Evolutionary conservation across 306 rosid genomes (phyloP), one percentile per base, ranked within the genome.

Genomic region (Pyrus communis): DNA sequence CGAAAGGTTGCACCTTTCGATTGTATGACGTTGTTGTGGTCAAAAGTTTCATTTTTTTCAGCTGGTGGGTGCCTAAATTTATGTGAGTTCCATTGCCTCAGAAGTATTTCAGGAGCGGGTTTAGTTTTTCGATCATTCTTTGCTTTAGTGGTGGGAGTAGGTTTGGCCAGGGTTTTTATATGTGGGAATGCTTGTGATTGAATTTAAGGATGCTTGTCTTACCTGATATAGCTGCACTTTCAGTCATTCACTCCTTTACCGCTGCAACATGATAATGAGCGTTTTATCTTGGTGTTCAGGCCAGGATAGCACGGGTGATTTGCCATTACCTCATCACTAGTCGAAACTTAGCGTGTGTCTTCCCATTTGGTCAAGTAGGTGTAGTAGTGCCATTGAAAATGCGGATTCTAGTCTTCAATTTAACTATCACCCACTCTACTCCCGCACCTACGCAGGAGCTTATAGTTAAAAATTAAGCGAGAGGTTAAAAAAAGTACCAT

Each of bases 1-100:
- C 61, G 76, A 79, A 79, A 83, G 67, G 38, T 79, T 80, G 84
- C 74, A 88, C 81, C 86, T 85, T 85, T 83, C n/a, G 43, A 64
- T 68, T 77, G 78, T 69, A 27, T 68, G 27, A 45, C 63, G 55
- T 49, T 7, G 72, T 55, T 64, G 14, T 70, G 68, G 74, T 3
- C 38, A 21, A 12, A 23, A 45, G 11, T 22, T 62, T 61, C 65
- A 55, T 33, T 66, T 58, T 58, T n/a, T 78, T 59, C 38, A 28
- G 35, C 49, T 70, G 55, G 58, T 68, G 30, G 70, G 67, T 73
- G 42, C 17, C 51, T 15, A 45, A 35, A 55, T 75, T 74, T 38
- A 54, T 51, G 78, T 42, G 69, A 42, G 5, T 77, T 51, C 68
- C 2, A 70, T 84, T 46, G 31, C 60, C 69, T 17, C n/a, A 10